Conservation (phyloP, 768 basidiomycete genomes). For the Mycena kentingensis region DNA sequence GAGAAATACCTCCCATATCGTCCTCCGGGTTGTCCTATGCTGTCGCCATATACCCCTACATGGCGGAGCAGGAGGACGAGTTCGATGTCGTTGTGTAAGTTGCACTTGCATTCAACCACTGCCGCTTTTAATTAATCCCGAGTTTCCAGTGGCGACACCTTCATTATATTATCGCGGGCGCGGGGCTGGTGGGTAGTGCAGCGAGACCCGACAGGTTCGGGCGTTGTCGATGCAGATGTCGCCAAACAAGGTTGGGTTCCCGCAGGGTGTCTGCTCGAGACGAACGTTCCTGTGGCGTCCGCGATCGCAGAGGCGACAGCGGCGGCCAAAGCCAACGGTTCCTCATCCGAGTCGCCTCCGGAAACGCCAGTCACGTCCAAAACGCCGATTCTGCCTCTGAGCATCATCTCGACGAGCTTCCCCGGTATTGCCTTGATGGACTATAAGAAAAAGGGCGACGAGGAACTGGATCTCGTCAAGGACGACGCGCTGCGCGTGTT, state of each 20-base stretch:
- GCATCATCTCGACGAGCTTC: slow-evolving; percentile 97
- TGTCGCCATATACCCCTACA: slow-evolving; percentile 97
- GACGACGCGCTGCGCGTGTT: slow-evolving; percentile 90
- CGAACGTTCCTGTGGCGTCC: slow-evolving; percentile 84
- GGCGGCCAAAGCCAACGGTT: slow-evolving; percentile 45
- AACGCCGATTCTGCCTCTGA: slow-evolving; percentile 84
- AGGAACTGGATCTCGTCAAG: slow-evolving; percentile 87
- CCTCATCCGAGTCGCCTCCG: slow-evolving; percentile 42
- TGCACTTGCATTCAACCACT: slow-evolving; percentile 10
- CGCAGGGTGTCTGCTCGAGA: slow-evolving; percentile 94
- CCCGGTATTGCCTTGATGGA: slow-evolving; percentile 97
- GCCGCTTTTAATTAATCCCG: slow-evolving; percentile 1
- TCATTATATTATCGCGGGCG: slow-evolving; percentile 90
- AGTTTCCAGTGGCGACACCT: slow-evolving; percentile 77
- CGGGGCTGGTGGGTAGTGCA: slow-evolving; percentile 99
- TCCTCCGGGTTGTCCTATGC: slow-evolving; percentile 82
- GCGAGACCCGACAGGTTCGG: slow-evolving; percentile 84
- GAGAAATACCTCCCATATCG: slow-evolving; percentile 46
- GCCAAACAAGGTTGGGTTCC: slow-evolving; percentile 96
- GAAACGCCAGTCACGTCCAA: slow-evolving; percentile 45
- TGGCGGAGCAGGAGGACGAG: slow-evolving; percentile 98
- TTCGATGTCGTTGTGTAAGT: slow-evolving; percentile 96
- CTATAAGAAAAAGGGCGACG: slow-evolving; percentile 90
- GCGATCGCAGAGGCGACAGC: slow-evolving; percentile 81
- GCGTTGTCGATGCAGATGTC: slow-evolving; percentile 73